Base-by-base conservation (phyloP, 768 basidiomycete species). In the Chalciporus piperatus region DNA sequence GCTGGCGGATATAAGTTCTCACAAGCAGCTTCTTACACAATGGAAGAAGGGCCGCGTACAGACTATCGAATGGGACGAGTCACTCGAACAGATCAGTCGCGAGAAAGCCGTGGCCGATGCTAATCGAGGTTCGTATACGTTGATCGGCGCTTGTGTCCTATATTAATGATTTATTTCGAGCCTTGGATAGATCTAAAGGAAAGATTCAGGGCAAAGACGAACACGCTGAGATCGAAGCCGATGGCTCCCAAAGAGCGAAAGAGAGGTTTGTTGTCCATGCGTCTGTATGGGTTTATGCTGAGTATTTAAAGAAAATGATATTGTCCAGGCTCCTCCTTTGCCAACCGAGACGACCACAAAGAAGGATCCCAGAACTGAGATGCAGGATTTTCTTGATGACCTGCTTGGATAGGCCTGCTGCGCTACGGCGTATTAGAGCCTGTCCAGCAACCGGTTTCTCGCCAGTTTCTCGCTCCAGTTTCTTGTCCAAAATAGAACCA, bases 81-180 rank as follows among this genome's bases (percentile, higher is more conserved):
- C 79, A 22, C 68, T 92, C 3, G 87, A 89, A 28, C 74, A 78
- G 32, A 70, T 92, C 74, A 78, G 70, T 30, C 76, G 79, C 19
- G 88, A 89, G 55, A 92, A 90, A 60, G 77, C 78, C 2, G 76
- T 79, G 5, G 88, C 89, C 0, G 89, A 91, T 52, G 89, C 90
- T 12, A 79, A 78, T 20, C 74, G 87, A 76, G 90, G 90, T 88
- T 47, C 40, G 73, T 60, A 27, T 17, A 22, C 7, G 22, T 4
- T 22, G 22, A 2, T 22, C 22, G 22, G 22, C 22, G 22, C 22
- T 22, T 22, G 22, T 22, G 22, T 22, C 22, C 4, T 22, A 22
- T 4, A 22, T 22, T 4, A 22, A 22, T 22, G 22, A 22, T 22
- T 2, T 22, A 22, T 22, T 22, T 22, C 22, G 22, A 22, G 4